Base-by-base conservation (phyloP, 2,329 filamentous ascomycete genomes). In the Lomentospora prolificans region DNA sequence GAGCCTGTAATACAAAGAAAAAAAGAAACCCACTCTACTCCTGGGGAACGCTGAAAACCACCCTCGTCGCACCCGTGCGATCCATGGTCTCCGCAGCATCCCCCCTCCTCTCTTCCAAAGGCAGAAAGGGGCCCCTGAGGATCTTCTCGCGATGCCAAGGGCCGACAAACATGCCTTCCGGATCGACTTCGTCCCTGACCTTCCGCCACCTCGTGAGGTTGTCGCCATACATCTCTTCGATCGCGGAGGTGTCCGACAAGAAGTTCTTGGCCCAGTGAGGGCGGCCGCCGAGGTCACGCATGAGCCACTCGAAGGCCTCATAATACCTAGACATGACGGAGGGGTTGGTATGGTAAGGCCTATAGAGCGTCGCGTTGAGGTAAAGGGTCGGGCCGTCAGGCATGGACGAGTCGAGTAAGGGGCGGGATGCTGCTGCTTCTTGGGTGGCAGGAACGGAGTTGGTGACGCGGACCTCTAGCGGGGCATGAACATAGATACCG, bases 181-280 rank as follows among this genome's bases (percentile, higher is more conserved):
- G 86, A 65, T 96, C 90, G 31, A 81, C 83, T 54, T 82, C 76
- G 58, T 86, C 77, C 55, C 90, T 78, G 5, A 95, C 77, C 27
- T 76, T 72, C 41, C 86, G 75, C 79, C 86, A 96, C 50, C 80
- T 71, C 17, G 76, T 70, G 57, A 95, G 74, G 51, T 85, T 73
- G n/a, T 76, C 68, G 41, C 85, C 85, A 66, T 94, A 95, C 68
- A 89, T 82, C 1, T 69, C 67, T 57, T 81, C 77, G 46, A 95
- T 77, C 28, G 88, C 82, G 0, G 73, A 64, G 9, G 79, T 77
- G 3, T 79, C 76, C 7, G 78, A 77, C 50, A 76, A 74, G 69
- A 95, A 96, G 68, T 96, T 95, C 78, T 96, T 96, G 6, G 90
- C 90, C 89, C 90, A 96, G 70, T 96, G 90, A 17, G 90, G 90